phyloP scores from a whole-genome alignment of 2,329 filamentous ascomycete species.

The Madurella fahalii region DNA sequence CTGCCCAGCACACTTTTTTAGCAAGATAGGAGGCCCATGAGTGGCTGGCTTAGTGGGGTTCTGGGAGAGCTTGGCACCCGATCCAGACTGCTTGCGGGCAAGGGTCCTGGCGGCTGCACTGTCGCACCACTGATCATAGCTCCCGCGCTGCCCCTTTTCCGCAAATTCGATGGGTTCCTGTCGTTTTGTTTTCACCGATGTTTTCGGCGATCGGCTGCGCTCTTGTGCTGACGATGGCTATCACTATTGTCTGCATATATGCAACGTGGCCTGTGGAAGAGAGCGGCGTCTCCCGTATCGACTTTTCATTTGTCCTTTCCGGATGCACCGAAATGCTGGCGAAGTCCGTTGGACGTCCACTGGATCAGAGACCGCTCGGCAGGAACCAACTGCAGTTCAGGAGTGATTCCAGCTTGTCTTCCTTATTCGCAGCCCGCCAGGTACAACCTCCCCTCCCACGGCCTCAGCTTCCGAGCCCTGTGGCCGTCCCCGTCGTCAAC shows the following conservation, averaged over 20 bases:
- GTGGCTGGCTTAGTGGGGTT: constrained; percentile 6
- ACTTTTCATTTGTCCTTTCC: no score
- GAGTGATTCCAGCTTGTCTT: background rate
- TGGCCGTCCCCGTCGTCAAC: constrained; percentile 5
- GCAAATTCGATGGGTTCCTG: background rate
- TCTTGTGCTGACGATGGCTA: no score
- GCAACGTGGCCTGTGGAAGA: no score
- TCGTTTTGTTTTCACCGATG: background rate
- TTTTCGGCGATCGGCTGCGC: background rate
- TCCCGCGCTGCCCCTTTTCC: background rate
- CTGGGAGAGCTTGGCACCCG: background rate
- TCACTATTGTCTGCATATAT: no score
- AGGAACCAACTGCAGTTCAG: no score
- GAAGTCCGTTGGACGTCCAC: no score
- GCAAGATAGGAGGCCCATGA: constrained; percentile 7
- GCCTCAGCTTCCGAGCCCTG: constrained; percentile 24
- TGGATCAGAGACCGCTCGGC: no score
- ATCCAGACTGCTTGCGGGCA: background rate
- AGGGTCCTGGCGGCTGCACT: background rate
- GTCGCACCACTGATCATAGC: background rate
- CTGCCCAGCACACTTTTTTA: constrained; percentile 15
- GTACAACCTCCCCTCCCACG: constrained; percentile 37
- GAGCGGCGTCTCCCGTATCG: no score
- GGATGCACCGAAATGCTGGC: no score
- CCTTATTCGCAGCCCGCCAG: constrained; percentile 13